Percentiles rank a stretch among this genome's conserved stretches.
These are phyloP conservation scores for Kwoniella newhampshirensis DNA, from an alignment of 768 basidiomycete species.

Conservation along the genomic window DNA sequence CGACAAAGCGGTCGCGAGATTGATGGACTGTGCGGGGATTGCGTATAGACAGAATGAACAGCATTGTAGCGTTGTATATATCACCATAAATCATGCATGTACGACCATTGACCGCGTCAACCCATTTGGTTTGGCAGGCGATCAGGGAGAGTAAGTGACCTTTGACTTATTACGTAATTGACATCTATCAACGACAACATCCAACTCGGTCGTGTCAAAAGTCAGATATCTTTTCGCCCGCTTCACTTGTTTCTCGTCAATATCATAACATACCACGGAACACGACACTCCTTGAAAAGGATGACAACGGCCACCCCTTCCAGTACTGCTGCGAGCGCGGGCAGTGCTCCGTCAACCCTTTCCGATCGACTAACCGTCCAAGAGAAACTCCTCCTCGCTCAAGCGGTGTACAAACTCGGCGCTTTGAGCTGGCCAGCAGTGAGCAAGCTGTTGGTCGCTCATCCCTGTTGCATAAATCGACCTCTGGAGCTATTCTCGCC, in stretches of 20 bases:
- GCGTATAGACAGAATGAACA: neutral
- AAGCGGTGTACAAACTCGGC: conserved; percentile 81
- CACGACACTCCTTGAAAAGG: neutral
- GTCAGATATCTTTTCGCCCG: no score
- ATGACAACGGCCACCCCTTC: neutral
- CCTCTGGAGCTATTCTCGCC: conserved; percentile 66
- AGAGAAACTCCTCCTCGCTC: conserved; percentile 78
- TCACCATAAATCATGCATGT: no score
- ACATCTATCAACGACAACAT: no score
- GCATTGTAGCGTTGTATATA: no score
- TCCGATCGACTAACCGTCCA: conserved; percentile 47
- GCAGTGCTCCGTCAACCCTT: no score
- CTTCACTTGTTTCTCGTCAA: no score
- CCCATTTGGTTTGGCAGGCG: no score
- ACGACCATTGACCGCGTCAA: no score
- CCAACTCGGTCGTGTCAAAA: no score
- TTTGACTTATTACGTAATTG: no score
- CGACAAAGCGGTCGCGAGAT: conserved; percentile 11
- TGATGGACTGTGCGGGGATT: neutral
- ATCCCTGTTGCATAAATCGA: conserved; percentile 56
- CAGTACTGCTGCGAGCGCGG: no score
- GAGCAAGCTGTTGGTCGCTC: conserved; percentile 65
- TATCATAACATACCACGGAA: neutral
- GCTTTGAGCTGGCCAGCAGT: conserved; percentile 63
- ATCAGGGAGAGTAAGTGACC: no score